These are phyloP conservation scores for Syzygium jambos DNA, from an alignment of 345 rosid species.

Conservation along the genomic window DNA sequence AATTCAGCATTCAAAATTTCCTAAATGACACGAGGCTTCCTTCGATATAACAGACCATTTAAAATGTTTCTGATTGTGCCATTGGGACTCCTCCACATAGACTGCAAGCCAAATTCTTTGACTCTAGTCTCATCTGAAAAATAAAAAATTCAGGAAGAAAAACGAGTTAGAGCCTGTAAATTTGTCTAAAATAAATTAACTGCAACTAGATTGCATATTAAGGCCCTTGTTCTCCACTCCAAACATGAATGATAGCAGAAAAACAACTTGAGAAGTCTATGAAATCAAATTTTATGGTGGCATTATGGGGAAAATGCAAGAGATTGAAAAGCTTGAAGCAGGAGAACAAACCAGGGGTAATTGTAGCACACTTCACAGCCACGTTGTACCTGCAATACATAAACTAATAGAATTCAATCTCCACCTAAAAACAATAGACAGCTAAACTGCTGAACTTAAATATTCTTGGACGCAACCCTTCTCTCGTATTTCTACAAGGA, in stretches of 20 bases:
- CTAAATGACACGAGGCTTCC: background rate
- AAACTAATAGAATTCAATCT: background rate
- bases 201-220: background rate
- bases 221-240: background rate
- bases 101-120: constrained; percentile 81
- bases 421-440: background rate
- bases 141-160: background rate
- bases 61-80: constrained; percentile 97
- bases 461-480: background rate
- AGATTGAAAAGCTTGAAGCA: background rate
- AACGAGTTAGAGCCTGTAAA: background rate
- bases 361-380: constrained; percentile 96
- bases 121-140: constrained; percentile 90
- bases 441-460: background rate
- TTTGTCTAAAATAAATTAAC: background rate
- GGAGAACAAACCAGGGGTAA: constrained; percentile 75
- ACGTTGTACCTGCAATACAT: constrained; percentile 66
- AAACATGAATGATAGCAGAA: background rate
- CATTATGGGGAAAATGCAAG: background rate
- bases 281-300: background rate
- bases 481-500: background rate
- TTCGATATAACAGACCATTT: constrained; percentile 46
- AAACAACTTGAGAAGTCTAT: background rate
- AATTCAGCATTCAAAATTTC: background rate
- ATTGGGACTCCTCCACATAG: constrained; percentile 98